Evolutionary conservation across 2,329 filamentous ascomycete species (phyloP).

Genomic region (Trichoderma pleuroti): DNA sequence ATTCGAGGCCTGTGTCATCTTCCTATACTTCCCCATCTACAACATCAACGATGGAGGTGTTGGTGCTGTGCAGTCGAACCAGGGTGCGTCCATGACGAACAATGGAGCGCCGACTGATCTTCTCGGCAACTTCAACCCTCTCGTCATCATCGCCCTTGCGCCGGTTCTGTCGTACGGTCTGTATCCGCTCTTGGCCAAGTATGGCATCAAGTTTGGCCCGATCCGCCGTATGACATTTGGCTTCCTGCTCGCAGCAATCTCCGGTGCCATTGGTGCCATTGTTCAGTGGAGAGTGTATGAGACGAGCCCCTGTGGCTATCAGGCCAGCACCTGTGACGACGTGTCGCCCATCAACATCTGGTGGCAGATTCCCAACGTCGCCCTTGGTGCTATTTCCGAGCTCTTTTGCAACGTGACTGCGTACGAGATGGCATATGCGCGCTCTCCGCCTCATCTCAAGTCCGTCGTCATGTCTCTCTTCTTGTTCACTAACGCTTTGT

Average conservation of each 20-base stretch:
- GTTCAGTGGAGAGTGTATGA: constrained; percentile 18
- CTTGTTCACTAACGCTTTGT: constrained; percentile 18
- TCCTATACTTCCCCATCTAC: constrained; percentile 19
- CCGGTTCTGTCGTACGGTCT: constrained; percentile 13
- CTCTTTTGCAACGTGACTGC: constrained; percentile 16
- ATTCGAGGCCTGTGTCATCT: constrained; percentile 16
- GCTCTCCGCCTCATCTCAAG: constrained; percentile 18
- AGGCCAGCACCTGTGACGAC: constrained; percentile 16
- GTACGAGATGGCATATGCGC: constrained; percentile 18
- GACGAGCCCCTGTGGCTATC: constrained; percentile 17
- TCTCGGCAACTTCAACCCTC: constrained; percentile 19
- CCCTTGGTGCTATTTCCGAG: constrained; percentile 19
- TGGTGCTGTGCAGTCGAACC: constrained; percentile 17
- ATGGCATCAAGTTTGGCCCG: constrained; percentile 17
- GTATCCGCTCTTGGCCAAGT: constrained; percentile 12
- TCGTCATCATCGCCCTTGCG: constrained; percentile 15
- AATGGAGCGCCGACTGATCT: constrained; percentile 19
- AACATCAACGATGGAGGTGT: constrained; percentile 19
- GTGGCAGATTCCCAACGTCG: constrained; percentile 18
- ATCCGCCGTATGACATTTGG: constrained; percentile 19
- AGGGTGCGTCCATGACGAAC: constrained; percentile 20
- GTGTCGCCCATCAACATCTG: constrained; percentile 20
- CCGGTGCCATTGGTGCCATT: constrained; percentile 15
- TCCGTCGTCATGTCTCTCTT: constrained; percentile 17
- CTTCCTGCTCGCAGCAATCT: constrained; percentile 16